Conservation (phyloP, 2,329 filamentous ascomycete species). For the Penicillium sp. region DNA sequence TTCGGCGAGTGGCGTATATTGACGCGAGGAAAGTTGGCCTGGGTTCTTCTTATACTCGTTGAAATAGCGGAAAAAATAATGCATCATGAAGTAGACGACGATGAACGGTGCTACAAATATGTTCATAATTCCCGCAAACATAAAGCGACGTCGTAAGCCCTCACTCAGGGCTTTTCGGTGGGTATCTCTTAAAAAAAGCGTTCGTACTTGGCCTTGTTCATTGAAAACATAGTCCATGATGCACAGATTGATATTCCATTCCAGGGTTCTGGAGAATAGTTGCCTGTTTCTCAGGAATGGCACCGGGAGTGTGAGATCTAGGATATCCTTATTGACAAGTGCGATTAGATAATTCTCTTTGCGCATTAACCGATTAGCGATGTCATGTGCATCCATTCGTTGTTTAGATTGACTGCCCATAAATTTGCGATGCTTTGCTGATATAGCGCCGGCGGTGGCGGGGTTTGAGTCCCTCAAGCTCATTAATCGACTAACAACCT, state of each 20-base stretch:
- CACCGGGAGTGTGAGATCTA: conserved; percentile 83
- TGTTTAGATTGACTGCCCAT: conserved; percentile 89
- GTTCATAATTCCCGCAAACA: conserved; percentile 84
- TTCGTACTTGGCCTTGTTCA: conserved; percentile 81
- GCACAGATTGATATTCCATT: conserved; percentile 90
- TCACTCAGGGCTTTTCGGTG: conserved; percentile 79
- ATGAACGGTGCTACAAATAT: conserved; percentile 85
- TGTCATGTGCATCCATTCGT: conserved; percentile 92
- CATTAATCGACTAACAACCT: conserved; percentile 85
- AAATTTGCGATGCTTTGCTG: conserved; percentile 63
- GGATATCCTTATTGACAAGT: conserved; percentile 93
- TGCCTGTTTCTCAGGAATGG: conserved; percentile 81
- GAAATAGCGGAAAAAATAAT: conserved; percentile 95
- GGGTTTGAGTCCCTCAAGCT: conserved; percentile 82
- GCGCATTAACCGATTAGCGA: conserved; percentile 95
- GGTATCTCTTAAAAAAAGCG: conserved; percentile 82
- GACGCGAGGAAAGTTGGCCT: conserved; percentile 80
- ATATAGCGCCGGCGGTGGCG: conserved; percentile 71
- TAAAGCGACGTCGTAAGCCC: conserved; percentile 76
- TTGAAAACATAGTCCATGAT: conserved; percentile 96
- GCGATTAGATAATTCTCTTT: conserved; percentile 97
- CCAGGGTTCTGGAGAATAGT: conserved; percentile 84
- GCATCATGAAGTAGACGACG: conserved; percentile 81
- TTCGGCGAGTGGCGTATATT: conserved; percentile 90
- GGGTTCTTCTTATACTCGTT: conserved; percentile 97